phyloP scores from a whole-genome alignment of 1,139 yeast genomes.

The Magnusiomyces tetraspermus region DNA sequence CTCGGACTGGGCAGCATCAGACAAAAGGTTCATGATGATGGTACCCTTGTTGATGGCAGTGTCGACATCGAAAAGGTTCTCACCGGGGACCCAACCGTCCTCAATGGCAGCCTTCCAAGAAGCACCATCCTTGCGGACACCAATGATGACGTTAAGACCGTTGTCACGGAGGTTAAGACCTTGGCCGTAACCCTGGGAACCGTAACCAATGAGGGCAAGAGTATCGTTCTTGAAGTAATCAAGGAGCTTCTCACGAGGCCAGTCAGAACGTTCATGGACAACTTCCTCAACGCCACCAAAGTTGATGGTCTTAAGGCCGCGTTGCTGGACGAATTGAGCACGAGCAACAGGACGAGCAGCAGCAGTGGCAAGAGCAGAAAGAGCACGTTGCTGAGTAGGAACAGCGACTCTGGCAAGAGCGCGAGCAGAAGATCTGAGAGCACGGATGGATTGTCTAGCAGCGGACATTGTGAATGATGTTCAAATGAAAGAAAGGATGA shows the following conservation, averaged over 20 bases:
- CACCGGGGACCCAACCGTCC: slow-evolving; percentile 99
- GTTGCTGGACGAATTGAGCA: slow-evolving; percentile 23
- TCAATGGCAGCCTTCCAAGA: slow-evolving; percentile 99
- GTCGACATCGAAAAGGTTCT: slow-evolving; percentile 87
- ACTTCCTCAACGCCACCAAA: slow-evolving; percentile 92
- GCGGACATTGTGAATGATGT: slow-evolving; percentile 22
- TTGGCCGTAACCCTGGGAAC: slow-evolving; percentile 99
- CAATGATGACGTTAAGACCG: slow-evolving; percentile 93
- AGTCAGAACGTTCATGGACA: slow-evolving; percentile 97
- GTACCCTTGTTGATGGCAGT: slow-evolving; percentile 93
- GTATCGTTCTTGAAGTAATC: slow-evolving; percentile 98
- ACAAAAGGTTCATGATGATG: slow-evolving; percentile 90
- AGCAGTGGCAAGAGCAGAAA: slow-evolving; percentile 20
- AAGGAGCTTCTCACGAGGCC: slow-evolving; percentile 95
- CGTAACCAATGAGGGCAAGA: slow-evolving; percentile 95
- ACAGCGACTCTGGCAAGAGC: slow-evolving; percentile 25
- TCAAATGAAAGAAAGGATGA: neutral
- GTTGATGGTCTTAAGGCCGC: slow-evolving; percentile 94
- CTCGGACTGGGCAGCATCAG: slow-evolving; percentile 99
- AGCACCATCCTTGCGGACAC: slow-evolving; percentile 98
- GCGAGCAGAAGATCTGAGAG: slow-evolving; percentile 26
- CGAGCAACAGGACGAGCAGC: slow-evolving; percentile 17
- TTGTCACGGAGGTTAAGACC: slow-evolving; percentile 98
- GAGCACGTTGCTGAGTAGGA: slow-evolving; percentile 19
- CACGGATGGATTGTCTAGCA: slow-evolving; percentile 25